Evolutionary conservation across 495 filamentous ascomycete species (phyloP), one percentile per base, ranked within the genome.

Genomic region (Glonium stellatum): DNA sequence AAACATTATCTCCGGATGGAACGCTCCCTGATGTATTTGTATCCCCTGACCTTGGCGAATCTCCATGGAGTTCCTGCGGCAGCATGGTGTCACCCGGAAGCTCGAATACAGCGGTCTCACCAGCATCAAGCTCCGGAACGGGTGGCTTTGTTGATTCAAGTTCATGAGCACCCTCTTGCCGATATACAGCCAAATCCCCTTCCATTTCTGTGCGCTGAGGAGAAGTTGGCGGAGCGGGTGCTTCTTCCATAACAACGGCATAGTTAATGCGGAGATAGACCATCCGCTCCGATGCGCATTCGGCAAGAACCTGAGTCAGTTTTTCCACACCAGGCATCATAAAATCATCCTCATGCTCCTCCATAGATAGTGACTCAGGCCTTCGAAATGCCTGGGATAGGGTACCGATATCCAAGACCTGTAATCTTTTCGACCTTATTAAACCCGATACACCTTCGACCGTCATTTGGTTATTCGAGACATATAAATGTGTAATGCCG

Each of bases 401-500:
- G 6, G 57, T 61, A 10, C 80, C 79, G 35, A 77, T 70, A 72
- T 86, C 80, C 27, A 83, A 68, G 25, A 79, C 75, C 62, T 82
- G 72, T 8, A 85, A 70, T 55, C 76, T 68, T 59, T 66, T 70
- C 23, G 82, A 78, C 57, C 74, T 67, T 23, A 85, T 54, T 18
- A 87, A 73, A 44, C 76, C 78, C 6, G 79, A 79, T 13, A 79
- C 70, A 12, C 81, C 83, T 64, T 82, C 80, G 0, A 82, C 77
- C 15, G 62, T 69, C 44, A 73, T 27, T 4, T 47, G 8, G 46
- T 73, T 73, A 11, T 65, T 62, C 1, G 82, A 72, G 21, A 84
- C 77, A 64, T 81, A 81, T 6, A 85, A 73, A 69, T 85, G 82
- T 0, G 82, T 84, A 34, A 85, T 78, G 3, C 82, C 82, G 5